Conservation (phyloP, 2,329 filamentous ascomycete species). For the Cryphonectria japonica region DNA sequence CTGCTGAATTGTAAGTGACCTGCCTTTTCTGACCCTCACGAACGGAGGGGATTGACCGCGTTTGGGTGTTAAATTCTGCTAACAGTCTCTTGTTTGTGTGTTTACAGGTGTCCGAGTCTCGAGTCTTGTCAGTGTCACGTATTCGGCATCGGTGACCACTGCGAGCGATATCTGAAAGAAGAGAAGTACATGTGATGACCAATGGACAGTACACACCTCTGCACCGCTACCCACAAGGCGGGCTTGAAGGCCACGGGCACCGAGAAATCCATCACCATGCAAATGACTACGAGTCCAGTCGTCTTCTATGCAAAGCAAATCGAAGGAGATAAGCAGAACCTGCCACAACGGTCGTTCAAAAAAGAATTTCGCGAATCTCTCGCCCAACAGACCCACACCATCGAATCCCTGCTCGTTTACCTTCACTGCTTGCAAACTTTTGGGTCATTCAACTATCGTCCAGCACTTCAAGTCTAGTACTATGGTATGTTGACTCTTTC, state of each 20-base stretch:
- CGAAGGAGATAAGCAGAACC: background rate
- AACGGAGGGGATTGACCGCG: background rate
- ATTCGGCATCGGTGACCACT: slow-evolving; percentile 32
- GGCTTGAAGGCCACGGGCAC: background rate
- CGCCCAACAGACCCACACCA: background rate
- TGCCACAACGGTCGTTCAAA: background rate
- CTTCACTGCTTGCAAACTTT: background rate
- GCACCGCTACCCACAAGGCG: background rate
- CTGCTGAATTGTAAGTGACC: slow-evolving; percentile 30
- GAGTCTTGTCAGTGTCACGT: slow-evolving; percentile 33
- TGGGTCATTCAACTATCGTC: background rate
- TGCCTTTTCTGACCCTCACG: background rate
- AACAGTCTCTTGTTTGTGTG: background rate
- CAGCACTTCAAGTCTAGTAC: background rate
- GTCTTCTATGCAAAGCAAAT: background rate
- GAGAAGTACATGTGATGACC: slow-evolving; percentile 20
- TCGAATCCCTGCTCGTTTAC: background rate
- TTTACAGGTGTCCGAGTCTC: slow-evolving; percentile 30
- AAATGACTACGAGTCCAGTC: background rate
- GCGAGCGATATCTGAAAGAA: slow-evolving; percentile 29
- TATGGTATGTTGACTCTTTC: background rate
- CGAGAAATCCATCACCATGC: background rate
- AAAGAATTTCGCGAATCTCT: background rate
- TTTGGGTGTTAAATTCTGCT: background rate
- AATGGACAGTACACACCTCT: no score